A percentile compares a stretch with the other conserved stretches of the same genome.
Conservation (phyloP, 306 rosid genomes). For the Trifolium dubium region DNA sequence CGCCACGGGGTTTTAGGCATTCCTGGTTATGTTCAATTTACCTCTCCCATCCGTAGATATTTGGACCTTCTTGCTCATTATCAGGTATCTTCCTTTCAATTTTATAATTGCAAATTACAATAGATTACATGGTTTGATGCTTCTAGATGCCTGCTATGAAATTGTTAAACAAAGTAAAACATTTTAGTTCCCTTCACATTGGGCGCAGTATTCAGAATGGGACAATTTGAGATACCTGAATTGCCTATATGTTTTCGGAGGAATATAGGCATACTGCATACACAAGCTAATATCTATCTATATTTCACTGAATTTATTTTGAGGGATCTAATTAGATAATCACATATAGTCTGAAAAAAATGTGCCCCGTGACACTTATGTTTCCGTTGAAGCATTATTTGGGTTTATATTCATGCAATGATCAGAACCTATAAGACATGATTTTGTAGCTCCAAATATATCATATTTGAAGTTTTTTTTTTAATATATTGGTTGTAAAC, state of each 20-base stretch:
- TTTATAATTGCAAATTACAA: constrained; percentile 20
- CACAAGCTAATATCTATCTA: neutral
- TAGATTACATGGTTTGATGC: constrained; percentile 26
- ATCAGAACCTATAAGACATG: neutral
- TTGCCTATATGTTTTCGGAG: neutral
- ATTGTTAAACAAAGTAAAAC: constrained; percentile 1
- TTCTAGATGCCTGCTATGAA: constrained; percentile 19
- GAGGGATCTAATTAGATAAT: constrained; percentile 16
- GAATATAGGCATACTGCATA: constrained; percentile 10
- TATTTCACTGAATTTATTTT: neutral
- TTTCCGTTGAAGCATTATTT: constrained; percentile 16
- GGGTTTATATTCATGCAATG: constrained; percentile 32
- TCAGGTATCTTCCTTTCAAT: constrained; percentile 59
- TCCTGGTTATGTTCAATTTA: constrained; percentile 95
- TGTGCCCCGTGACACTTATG: neutral
- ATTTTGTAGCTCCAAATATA: constrained; percentile 25
- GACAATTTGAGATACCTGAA: constrained; percentile 6
- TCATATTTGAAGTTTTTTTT: constrained; percentile 9
- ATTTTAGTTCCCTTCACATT: constrained; percentile 7
- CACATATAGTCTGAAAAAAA: constrained; percentile 14
- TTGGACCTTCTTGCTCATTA: constrained; percentile 95
- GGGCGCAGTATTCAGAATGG: constrained; percentile 27
- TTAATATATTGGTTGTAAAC: constrained; percentile 5
- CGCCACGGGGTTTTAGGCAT: constrained; percentile 89
- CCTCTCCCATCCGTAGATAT: constrained; percentile 98